These are phyloP conservation scores for Baorangia bicolor DNA, from an alignment of 768 basidiomycete species.

Conservation along the genomic window DNA sequence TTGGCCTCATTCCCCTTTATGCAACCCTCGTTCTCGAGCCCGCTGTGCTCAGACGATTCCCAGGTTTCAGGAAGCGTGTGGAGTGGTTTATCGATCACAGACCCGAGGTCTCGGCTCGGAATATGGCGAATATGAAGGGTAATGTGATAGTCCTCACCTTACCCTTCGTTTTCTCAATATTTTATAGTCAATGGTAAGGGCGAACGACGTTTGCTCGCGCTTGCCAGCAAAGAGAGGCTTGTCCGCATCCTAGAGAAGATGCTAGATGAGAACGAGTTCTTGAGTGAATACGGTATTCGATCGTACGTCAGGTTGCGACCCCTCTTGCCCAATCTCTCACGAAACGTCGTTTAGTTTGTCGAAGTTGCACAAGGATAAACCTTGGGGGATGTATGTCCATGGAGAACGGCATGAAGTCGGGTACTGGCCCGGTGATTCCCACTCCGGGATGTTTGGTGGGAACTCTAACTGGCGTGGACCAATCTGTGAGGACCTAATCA, in stretches of 20 bases:
- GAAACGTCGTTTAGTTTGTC: slow-evolving; percentile 60
- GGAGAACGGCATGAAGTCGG: slow-evolving; percentile 89
- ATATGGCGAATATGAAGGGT: slow-evolving; percentile 97
- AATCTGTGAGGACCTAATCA: slow-evolving; percentile 52
- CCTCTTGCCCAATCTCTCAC: slow-evolving; percentile 1
- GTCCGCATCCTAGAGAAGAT: slow-evolving; percentile 90
- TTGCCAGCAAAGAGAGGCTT: slow-evolving; percentile 90
- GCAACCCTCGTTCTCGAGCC: slow-evolving; percentile 95
- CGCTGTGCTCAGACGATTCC: slow-evolving; percentile 82
- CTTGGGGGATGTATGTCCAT: slow-evolving; percentile 94
- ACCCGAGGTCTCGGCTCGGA: slow-evolving; percentile 81
- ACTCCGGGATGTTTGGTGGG: slow-evolving; percentile 97
- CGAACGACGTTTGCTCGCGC: slow-evolving; percentile 82
- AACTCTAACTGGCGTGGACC: slow-evolving; percentile 98
- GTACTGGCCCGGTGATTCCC: slow-evolving; percentile 98
- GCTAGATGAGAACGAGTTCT: slow-evolving; percentile 96
- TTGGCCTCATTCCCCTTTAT: slow-evolving; percentile 97
- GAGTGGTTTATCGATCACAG: slow-evolving; percentile 98
- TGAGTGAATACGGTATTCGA: slow-evolving; percentile 93
- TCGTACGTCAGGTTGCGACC: slow-evolving; percentile 58
- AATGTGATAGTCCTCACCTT: slow-evolving; percentile 7
- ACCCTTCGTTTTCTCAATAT: not conserved
- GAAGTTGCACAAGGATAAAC: slow-evolving; percentile 84
- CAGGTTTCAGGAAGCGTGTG: slow-evolving; percentile 97
- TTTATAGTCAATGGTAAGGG: slow-evolving; percentile 61